These are phyloP conservation scores for Aquilaria agallochum DNA, from an alignment of 441 rosid species.

Conservation along the genomic window DNA sequence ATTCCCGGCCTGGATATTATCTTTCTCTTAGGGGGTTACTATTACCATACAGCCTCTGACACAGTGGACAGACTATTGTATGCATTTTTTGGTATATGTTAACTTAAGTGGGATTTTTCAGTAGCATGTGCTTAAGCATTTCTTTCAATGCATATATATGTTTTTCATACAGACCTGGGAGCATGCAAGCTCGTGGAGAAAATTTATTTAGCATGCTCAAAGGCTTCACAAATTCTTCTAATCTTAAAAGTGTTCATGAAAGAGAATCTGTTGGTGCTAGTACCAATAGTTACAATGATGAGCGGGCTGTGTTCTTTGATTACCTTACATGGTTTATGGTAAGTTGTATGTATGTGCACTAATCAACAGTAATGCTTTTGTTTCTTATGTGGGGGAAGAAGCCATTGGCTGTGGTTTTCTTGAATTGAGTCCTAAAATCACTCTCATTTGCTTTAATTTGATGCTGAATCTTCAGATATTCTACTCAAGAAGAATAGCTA, in stretches of 20 bases:
- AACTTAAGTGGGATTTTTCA: constrained; percentile 19
- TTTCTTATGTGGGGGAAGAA: too few relatives aligned
- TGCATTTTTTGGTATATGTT: constrained; percentile 68
- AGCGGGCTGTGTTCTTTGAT: constrained; percentile 91
- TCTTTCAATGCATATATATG: constrained; percentile 30
- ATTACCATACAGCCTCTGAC: constrained; percentile 94
- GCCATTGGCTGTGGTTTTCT: constrained; percentile 6
- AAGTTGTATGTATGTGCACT: constrained; percentile 15
- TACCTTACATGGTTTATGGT: constrained; percentile 84
- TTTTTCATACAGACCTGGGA: constrained; percentile 85
- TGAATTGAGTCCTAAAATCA: not conserved
- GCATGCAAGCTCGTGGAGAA: constrained; percentile 99
- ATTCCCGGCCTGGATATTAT: constrained; percentile 98
- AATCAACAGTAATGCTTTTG: not conserved
- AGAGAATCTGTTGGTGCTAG: constrained; percentile 40
- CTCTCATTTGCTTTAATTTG: constrained; percentile 9
- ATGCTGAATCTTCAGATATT: constrained; percentile 52
- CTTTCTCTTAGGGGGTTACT: constrained; percentile 96
- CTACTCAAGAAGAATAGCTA: constrained; percentile 72
- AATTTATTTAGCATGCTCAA: constrained; percentile 71
- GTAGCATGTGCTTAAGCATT: constrained; percentile 23
- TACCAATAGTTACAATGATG: constrained; percentile 38
- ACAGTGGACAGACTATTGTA: constrained; percentile 97
- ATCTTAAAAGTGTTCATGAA: constrained; percentile 55
- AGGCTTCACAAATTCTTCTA: constrained; percentile 78